Base-by-base conservation (phyloP, 2,329 filamentous ascomycete genomes). In the Aspergillus sp. region DNA sequence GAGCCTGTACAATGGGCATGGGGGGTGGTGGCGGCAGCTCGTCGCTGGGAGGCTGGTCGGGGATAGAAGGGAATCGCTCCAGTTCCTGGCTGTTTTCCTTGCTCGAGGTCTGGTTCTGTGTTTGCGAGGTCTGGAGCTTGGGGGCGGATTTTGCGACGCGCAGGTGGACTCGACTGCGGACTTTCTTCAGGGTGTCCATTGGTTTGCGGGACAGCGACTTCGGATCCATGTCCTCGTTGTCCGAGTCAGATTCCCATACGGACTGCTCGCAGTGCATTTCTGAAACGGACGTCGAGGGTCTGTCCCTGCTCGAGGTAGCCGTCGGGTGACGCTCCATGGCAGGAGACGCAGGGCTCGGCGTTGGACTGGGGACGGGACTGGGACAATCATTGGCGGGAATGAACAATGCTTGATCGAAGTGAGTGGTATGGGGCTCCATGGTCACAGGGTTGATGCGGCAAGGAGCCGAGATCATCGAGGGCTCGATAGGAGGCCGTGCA, bases 231-330 rank as follows among this genome's bases (percentile, higher is more conserved):
- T 66, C 71, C 50, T 72, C 71, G 5, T 56, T 64, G 16, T 73
- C 71, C 0, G 71, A 73, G 44, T 73, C 71, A 0, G 71, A 72
- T 43, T 73, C 71, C 71, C 71, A 73, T 0, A 73, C 69, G 0
- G 71, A 73, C 16, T 71, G 71, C 49, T 73, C 71, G 19, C 61
- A 64, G 46, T 65, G 57, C 5, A 59, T 62, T 20, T 71, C 70
- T 5, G 67, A 67, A 0, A 65, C 60, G 1, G 70, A 71, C 2
- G 63, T 71, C 0, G 68, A 71, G 1, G 70, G 66, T 4, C 69
- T 51, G 11, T 69, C 64, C 50, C 64, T 65, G 1, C 31, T 45
- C 5, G 64, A 67, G 23, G 59, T 59, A n/a, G 56, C 56, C 2
- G 64, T 69, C 47, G 56, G 60, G 21, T 65, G 63, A 6, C 64